phyloP scores from a whole-genome alignment of 805 yeast genomes.

The Torulaspora gathmanii region DNA sequence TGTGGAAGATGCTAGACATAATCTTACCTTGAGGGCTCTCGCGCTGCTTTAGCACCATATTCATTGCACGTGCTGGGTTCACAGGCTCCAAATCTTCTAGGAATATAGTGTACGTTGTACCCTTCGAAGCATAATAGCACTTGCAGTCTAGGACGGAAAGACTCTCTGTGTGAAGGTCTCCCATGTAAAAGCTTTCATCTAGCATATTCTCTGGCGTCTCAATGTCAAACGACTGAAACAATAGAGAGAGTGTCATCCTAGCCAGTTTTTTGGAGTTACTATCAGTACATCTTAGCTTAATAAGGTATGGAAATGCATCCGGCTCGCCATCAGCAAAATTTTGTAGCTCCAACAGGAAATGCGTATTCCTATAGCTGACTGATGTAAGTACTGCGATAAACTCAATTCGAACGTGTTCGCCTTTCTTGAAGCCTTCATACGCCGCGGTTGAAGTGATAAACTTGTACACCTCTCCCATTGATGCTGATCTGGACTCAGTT shows the following conservation, averaged over 20 bases:
- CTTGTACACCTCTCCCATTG: constrained; percentile 5
- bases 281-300: constrained; percentile 17
- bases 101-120: constrained; percentile 7
- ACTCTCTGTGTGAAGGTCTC: constrained; percentile 18
- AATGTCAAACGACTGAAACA: constrained; percentile 20
- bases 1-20: constrained; percentile 17
- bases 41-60: constrained; percentile 1
- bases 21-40: constrained; percentile 2
- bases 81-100: constrained; percentile 18
- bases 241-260: constrained; percentile 20
- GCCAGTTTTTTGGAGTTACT: constrained; percentile 16
- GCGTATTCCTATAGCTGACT: constrained; percentile 13
- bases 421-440: constrained; percentile 1
- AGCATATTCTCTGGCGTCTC: constrained; percentile 14
- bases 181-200: constrained; percentile 7
- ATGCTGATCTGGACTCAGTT: neutral
- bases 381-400: constrained; percentile 23
- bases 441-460: constrained; percentile 6
- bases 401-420: constrained; percentile 11
- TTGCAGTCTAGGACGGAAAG: constrained; percentile 22
- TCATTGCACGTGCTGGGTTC: constrained; percentile 8
- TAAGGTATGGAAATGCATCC: constrained; percentile 12
- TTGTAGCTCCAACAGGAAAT: constrained; percentile 17
- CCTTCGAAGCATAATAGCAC: constrained; percentile 13
- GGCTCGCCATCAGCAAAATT: constrained; percentile 17